Evolutionary conservation across 192 early-diverging fungal species (phyloP).

Genomic region (Obelidium mucronatum): DNA sequence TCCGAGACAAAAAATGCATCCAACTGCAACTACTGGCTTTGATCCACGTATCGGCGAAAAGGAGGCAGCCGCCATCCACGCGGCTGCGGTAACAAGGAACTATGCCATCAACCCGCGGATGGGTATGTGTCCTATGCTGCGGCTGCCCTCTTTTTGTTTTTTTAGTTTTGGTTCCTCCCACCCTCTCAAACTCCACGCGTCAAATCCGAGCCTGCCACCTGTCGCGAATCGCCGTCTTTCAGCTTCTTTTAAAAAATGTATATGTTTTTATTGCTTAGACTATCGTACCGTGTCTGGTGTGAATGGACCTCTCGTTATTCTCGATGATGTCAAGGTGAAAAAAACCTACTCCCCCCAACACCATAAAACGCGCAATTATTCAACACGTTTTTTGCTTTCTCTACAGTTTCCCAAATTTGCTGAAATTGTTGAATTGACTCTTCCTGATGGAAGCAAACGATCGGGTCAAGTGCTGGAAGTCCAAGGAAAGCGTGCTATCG

Average conservation of each 20-base stretch:
- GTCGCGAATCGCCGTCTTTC: slow-evolving; percentile 21
- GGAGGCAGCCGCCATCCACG: slow-evolving; percentile 83
- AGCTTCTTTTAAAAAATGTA: too few species aligned
- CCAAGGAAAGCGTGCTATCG: slow-evolving; percentile 93
- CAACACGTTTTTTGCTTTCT: neutral
- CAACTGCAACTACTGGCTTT: slow-evolving; percentile 4
- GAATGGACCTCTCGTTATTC: slow-evolving; percentile 97
- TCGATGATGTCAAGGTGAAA: slow-evolving; percentile 96
- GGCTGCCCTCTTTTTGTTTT: neutral
- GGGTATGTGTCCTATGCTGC: slow-evolving; percentile 58
- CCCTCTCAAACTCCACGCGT: neutral
- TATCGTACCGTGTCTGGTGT: slow-evolving; percentile 97
- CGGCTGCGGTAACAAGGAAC: slow-evolving; percentile 87
- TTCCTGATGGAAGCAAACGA: slow-evolving; percentile 95
- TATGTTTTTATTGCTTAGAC: slow-evolving; percentile 65
- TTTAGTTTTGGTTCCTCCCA: neutral
- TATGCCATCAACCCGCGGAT: slow-evolving; percentile 85
- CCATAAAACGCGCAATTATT: neutral
- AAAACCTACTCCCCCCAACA: neutral
- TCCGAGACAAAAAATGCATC: slow-evolving; percentile 37
- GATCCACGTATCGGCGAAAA: slow-evolving; percentile 35
- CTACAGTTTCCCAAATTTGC: slow-evolving; percentile 91
- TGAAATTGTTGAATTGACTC: slow-evolving; percentile 96
- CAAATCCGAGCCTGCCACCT: slow-evolving; percentile 14
- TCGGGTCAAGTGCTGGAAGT: slow-evolving; percentile 98